Percentiles rank a stretch among this genome's conserved stretches.
These are phyloP conservation scores for Escallonia herrerae DNA, from an alignment of 129 eudicot genomes.

Conservation along the genomic window DNA sequence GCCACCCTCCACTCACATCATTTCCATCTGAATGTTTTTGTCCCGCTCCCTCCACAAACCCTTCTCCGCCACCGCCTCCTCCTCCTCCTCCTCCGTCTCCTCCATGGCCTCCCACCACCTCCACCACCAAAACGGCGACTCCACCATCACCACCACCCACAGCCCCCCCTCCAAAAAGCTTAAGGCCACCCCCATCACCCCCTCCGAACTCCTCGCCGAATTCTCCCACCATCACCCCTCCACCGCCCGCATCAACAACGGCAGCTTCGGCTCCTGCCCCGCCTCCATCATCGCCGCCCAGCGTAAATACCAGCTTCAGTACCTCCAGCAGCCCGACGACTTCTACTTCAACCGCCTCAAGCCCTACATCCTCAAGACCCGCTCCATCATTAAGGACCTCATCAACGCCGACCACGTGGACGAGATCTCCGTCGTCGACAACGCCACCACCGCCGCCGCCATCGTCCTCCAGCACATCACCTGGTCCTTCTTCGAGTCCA, in stretches of 20 bases:
- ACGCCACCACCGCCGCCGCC: conserved; percentile 96
- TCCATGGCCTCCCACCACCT: conserved; percentile 22
- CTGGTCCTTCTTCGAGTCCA: conserved; percentile 44
- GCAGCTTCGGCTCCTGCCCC: conserved; percentile 91
- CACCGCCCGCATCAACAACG: conserved; percentile 84
- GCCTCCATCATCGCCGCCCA: conserved; percentile 56
- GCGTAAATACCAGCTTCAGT: conserved; percentile 59
- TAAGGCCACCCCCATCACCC: conserved; percentile 17
- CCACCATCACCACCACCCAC: conserved; percentile 11
- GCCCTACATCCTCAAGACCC: conserved; percentile 48
- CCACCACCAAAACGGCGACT: not conserved
- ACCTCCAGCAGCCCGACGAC: conserved; percentile 70
- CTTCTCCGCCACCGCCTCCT: conserved; percentile 4
- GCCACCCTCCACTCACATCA: not conserved
- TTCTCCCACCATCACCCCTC: conserved; percentile 76
- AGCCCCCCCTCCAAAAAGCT: conserved; percentile 12
- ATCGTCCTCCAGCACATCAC: conserved; percentile 65
- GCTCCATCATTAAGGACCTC: conserved; percentile 46
- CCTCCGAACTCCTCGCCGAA: conserved; percentile 42
- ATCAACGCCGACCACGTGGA: conserved; percentile 69
- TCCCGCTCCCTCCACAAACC: not conserved
- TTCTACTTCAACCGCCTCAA: conserved; percentile 50
- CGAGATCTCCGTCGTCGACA: conserved; percentile 74
- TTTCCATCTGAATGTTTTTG: not conserved
- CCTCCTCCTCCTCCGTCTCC: conserved; percentile 4